Evolutionary conservation across 192 early-diverging fungal species (phyloP), one percentile per base, ranked within the genome.

Genomic region (Chytriomyces confervae): DNA sequence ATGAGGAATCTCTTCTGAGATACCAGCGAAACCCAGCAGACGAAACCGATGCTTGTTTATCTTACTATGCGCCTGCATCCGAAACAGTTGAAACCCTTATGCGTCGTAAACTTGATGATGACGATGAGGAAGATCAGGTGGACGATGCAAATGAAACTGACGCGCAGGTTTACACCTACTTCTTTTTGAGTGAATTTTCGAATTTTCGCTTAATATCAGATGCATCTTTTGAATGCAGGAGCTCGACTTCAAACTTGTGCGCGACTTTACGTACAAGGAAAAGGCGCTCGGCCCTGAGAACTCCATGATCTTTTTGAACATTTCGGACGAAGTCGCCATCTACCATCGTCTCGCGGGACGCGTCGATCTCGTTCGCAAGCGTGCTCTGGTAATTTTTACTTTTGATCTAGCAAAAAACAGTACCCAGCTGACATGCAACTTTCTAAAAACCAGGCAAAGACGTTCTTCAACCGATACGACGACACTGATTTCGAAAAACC

Each of bases 51-150:
- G 23, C 8, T 9, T 72, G 18, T 20, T 20, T 57, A 20, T 57
- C 53, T 18, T 57, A 20, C 20, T 57, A 57, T 20, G 53, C 53
- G 13, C 53, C 53, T 18, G 20, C 53, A 20, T 20, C 53, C 53
- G 20, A 11, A 11, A 18, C 53, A 20, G 20, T 57, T 20, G 53
- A 57, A 57, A 57, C 53, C 53, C 11, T 57, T 57, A 57, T 57
- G 11, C 53, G 53, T 20, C 11, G 20, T 3, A 57, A 57, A 57
- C 53, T 57, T 18, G 78, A 67, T 11, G 78, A 62, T 57, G 72
- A 76, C 8, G 78, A 73, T 7, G 78, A 79, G 5, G 78, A 79
- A 49, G 78, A 73, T 24, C 72, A 79, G 61, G 77, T 72, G 27
- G 72, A 43, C 50, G 68, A 57, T 62, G 18, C 36, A 11, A 57